Evolutionary conservation across 1,139 yeast genomes (phyloP).

Genomic region (Suhomyces terraborum): DNA sequence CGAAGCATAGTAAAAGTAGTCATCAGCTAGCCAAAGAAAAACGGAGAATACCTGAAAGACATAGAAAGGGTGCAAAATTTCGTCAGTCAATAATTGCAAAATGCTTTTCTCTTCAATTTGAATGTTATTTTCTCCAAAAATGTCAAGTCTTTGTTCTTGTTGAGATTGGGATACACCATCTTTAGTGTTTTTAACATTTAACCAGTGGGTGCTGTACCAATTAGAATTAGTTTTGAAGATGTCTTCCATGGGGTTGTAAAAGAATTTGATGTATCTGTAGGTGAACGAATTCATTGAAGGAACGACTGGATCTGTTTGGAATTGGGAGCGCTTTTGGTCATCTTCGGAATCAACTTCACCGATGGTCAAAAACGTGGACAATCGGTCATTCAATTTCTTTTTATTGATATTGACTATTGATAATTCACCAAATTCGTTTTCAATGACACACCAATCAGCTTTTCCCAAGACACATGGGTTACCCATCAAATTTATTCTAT

Average conservation of each 20-base stretch:
- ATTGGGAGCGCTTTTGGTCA: conserved; percentile 13
- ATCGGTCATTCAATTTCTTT: conserved; percentile 64
- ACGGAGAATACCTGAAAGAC: conserved; percentile 92
- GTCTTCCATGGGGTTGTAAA: conserved; percentile 85
- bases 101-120: conserved; percentile 76
- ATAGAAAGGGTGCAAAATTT: conserved; percentile 92
- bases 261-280: conserved; percentile 80
- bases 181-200: conserved; percentile 53
- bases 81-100: conserved; percentile 70
- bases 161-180: conserved; percentile 73
- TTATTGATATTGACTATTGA: conserved; percentile 57
- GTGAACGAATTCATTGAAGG: conserved; percentile 70
- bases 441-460: conserved; percentile 93
- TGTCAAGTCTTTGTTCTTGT: conserved; percentile 66
- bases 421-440: conserved; percentile 90
- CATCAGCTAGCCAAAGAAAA: conserved; percentile 86
- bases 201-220: conserved; percentile 86
- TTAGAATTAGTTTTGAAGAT: conserved; percentile 79
- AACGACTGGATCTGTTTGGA: conserved; percentile 60
- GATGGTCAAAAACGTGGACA: conserved; percentile 64
- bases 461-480: conserved; percentile 65
- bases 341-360: conserved; percentile 22
- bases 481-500: conserved; percentile 70
- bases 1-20: conserved; percentile 88
- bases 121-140: conserved; percentile 77